These are phyloP conservation scores for Curvularia spicifera DNA, from an alignment of 2,329 filamentous ascomycete genomes.

Conservation along the genomic window DNA sequence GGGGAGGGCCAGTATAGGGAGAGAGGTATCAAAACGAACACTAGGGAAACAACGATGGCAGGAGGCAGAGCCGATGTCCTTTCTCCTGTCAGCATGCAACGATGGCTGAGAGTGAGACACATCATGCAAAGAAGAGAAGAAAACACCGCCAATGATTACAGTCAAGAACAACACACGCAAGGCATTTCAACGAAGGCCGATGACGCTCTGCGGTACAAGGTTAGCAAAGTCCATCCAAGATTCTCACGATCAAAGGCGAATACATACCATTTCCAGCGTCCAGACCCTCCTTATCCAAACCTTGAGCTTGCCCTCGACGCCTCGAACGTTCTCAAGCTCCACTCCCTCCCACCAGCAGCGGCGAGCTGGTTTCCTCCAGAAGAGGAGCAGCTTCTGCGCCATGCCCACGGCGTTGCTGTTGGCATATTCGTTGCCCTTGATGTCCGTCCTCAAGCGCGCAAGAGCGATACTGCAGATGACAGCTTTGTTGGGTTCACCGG, in stretches of 20 bases:
- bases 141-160: constrained; percentile 24
- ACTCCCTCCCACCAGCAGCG: constrained; percentile 99
- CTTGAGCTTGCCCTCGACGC: constrained; percentile 89
- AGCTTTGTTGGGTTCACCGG: constrained; percentile 97
- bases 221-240: constrained; percentile 18
- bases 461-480: constrained; percentile 97
- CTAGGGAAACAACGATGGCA: constrained; percentile 17
- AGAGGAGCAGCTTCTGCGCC: constrained; percentile 96
- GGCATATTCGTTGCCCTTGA: constrained; percentile 75
- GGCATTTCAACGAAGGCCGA: constrained; percentile 71
- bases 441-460: constrained; percentile 89
- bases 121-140: constrained; percentile 11
- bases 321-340: constrained; percentile 86
- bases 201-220: constrained; percentile 68
- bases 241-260: not conserved
- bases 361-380: constrained; percentile 96
- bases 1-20: constrained; percentile 8
- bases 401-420: constrained; percentile 86
- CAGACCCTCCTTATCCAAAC: constrained; percentile 98
- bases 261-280: constrained; percentile 87
- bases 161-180: constrained; percentile 15
- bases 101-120: constrained; percentile 14
- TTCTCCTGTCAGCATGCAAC: constrained; percentile 18
- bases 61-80: constrained; percentile 8
- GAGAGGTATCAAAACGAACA: constrained; percentile 36